phyloP scores from a whole-genome alignment of 2,329 filamentous ascomycete genomes.

The Alternaria novae-zelandiae region DNA sequence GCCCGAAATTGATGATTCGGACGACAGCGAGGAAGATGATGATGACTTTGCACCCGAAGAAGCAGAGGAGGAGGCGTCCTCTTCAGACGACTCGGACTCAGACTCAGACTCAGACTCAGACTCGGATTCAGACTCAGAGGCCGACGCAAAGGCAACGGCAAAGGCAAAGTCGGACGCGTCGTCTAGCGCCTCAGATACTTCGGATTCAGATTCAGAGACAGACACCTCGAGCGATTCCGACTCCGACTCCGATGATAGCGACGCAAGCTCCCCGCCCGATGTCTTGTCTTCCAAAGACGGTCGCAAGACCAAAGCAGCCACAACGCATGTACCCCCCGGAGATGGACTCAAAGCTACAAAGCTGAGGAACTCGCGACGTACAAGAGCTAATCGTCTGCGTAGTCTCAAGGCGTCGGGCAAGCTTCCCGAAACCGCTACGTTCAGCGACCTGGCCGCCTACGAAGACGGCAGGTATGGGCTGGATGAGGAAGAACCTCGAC shows the following conservation, averaged over 20 bases:
- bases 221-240: slow-evolving; percentile 46
- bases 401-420: slow-evolving; percentile 62
- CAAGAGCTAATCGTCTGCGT: slow-evolving; percentile 56
- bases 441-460: slow-evolving; percentile 59
- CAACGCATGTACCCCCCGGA: slow-evolving; percentile 51
- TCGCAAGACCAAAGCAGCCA: slow-evolving; percentile 1
- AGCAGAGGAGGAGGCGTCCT: slow-evolving; percentile 19
- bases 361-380: slow-evolving; percentile 62
- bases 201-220: slow-evolving; percentile 19
- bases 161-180: background rate
- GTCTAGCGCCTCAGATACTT: slow-evolving; percentile 33
- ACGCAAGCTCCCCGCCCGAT: slow-evolving; percentile 41
- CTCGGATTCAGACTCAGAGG: slow-evolving; percentile 11
- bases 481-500: background rate
- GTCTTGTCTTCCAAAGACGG: slow-evolving; percentile 28
- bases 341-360: slow-evolving; percentile 60
- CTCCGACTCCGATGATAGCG: slow-evolving; percentile 45
- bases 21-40: slow-evolving; percentile 27
- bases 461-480: slow-evolving; percentile 37
- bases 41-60: slow-evolving; percentile 36
- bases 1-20: slow-evolving; percentile 12
- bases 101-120: slow-evolving; percentile 35
- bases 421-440: slow-evolving; percentile 58
- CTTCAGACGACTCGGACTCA: slow-evolving; percentile 16
- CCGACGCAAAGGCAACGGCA: slow-evolving; percentile 26